These are phyloP conservation scores for Powellomyces hirtus DNA, from an alignment of 192 early-diverging fungal species.

Conservation along the genomic window DNA sequence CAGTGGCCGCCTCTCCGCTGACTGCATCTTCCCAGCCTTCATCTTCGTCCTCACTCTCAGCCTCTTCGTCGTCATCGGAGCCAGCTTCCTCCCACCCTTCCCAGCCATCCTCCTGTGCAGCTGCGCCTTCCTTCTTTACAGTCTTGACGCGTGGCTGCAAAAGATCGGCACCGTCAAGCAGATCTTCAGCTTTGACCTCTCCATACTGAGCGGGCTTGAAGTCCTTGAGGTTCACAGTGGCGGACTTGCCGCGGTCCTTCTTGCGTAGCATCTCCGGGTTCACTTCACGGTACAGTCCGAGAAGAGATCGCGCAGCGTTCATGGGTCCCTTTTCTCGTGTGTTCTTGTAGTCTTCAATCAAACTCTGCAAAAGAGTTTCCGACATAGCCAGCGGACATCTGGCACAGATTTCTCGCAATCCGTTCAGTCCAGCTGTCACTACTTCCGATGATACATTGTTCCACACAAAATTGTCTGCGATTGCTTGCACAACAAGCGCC, in stretches of 20 bases:
- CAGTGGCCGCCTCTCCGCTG: neutral
- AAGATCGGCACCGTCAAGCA: constrained; percentile 77
- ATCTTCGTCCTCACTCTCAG: constrained; percentile 23
- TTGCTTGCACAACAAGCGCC: constrained; percentile 80
- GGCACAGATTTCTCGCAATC: constrained; percentile 75
- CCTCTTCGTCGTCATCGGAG: constrained; percentile 13
- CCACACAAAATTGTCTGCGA: constrained; percentile 96
- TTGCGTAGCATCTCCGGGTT: constrained; percentile 92
- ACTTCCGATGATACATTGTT: constrained; percentile 89
- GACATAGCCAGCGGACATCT: constrained; percentile 90
- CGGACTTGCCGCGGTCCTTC: constrained; percentile 90
- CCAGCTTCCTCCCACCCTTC: constrained; percentile 21
- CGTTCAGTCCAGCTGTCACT: constrained; percentile 82
- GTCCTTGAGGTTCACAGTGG: constrained; percentile 69
- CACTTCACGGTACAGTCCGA: constrained; percentile 89
- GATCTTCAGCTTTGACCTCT: constrained; percentile 59
- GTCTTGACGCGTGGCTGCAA: neutral
- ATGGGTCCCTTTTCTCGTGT: constrained; percentile 89
- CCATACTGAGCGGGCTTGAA: constrained; percentile 69
- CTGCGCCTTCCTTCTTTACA: constrained; percentile 37
- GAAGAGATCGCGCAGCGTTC: constrained; percentile 87
- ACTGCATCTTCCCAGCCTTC: constrained; percentile 18
- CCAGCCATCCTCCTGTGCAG: constrained; percentile 30
- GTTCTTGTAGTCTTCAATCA: constrained; percentile 87
- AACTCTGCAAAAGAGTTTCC: constrained; percentile 75